phyloP scores from a whole-genome alignment of 805 yeast genomes.

The Monosporozyma solicola region DNA sequence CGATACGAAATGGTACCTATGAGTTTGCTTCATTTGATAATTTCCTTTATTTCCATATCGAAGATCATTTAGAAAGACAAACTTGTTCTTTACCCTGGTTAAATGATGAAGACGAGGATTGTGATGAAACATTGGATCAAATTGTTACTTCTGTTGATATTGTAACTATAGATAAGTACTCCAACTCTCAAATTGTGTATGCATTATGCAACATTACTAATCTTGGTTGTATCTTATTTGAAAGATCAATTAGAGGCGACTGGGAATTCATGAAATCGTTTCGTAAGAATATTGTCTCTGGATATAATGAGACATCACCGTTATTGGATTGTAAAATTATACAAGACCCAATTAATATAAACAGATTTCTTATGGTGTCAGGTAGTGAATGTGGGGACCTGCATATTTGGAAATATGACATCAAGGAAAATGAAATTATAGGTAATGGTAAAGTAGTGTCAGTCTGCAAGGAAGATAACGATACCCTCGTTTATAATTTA shows the following conservation, averaged over 20 bases:
- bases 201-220: conserved; percentile 12
- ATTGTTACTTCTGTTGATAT: conserved; percentile 9
- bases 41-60: conserved; percentile 6
- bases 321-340: conserved; percentile 11
- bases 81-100: background rate
- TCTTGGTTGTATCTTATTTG: conserved; percentile 15
- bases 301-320: conserved; percentile 6
- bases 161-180: conserved; percentile 11
- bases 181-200: conserved; percentile 6
- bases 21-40: conserved; percentile 10
- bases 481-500: background rate
- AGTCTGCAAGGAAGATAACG: background rate
- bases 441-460: conserved; percentile 2
- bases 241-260: conserved; percentile 12
- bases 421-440: conserved; percentile 5
- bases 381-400: conserved; percentile 18
- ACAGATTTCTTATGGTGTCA: conserved; percentile 7
- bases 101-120: background rate
- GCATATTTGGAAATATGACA: conserved; percentile 14
- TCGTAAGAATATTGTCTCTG: background rate
- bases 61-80: conserved; percentile 6
- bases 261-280: conserved; percentile 13
- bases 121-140: background rate
- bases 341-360: background rate
- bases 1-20: background rate